These are phyloP conservation scores for Xylaria sp. DNA, from an alignment of 2,329 filamentous ascomycete species.

Conservation along the genomic window DNA sequence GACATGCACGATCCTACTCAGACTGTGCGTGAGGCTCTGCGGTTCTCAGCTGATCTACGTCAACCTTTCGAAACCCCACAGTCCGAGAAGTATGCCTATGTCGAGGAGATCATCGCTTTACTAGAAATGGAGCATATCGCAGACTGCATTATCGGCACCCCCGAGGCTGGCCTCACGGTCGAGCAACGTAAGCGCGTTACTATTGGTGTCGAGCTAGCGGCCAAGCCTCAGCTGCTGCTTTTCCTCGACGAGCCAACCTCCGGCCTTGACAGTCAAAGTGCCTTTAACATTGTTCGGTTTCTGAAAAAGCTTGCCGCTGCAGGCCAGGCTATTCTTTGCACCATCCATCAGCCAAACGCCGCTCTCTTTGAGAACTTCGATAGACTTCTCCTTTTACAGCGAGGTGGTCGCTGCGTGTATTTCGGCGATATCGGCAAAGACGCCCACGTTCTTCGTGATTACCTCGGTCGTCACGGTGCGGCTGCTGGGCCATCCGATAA, in stretches of 20 bases:
- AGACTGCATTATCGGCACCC: constrained; percentile 67
- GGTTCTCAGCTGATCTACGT: constrained; percentile 71
- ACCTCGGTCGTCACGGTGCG: constrained; percentile 70
- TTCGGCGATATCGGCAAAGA: constrained; percentile 86
- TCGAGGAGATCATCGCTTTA: constrained; percentile 70
- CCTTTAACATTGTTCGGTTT: constrained; percentile 82
- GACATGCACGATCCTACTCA: constrained; percentile 71
- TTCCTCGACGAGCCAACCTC: constrained; percentile 85
- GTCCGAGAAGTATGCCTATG: constrained; percentile 68
- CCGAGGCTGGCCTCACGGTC: constrained; percentile 76
- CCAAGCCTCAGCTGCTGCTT: constrained; percentile 79
- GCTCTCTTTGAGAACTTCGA: constrained; percentile 91
- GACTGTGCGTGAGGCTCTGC: constrained; percentile 71
- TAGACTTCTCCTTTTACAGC: constrained; percentile 79
- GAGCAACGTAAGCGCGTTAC: constrained; percentile 81
- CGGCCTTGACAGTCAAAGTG: constrained; percentile 77
- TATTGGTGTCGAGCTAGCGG: constrained; percentile 89
- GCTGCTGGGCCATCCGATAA: constrained; percentile 67
- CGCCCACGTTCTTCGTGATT: constrained; percentile 74
- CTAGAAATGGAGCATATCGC: constrained; percentile 69
- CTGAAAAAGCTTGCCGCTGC: constrained; percentile 80
- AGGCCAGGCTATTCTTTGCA: constrained; percentile 89
- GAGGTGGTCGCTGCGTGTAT: constrained; percentile 84
- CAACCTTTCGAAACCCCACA: constrained; percentile 65
- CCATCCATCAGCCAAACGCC: constrained; percentile 90